phyloP scores from a whole-genome alignment of 2,329 filamentous ascomycete species.

The Passalora sequoiae region DNA sequence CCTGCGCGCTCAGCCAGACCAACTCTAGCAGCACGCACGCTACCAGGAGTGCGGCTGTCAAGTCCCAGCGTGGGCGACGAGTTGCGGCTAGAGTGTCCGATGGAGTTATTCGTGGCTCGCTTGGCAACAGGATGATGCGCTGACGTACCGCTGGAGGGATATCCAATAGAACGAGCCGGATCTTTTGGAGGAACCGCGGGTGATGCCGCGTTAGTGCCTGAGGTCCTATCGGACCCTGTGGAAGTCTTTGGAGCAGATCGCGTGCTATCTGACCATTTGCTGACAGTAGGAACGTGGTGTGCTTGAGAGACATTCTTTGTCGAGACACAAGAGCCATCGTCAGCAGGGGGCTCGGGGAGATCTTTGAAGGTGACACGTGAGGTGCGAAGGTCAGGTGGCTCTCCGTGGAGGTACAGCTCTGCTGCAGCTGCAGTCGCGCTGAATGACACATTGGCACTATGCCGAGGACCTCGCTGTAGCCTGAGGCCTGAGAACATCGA shows the following conservation, averaged over 20 bases:
- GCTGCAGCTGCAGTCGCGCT: neutral
- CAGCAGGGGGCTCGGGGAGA: neutral
- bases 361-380: slow-evolving; percentile 1
- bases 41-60: slow-evolving; percentile 12
- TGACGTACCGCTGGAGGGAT: slow-evolving; percentile 18
- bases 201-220: neutral
- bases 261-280: slow-evolving; percentile 30
- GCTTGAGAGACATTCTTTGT: neutral
- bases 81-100: slow-evolving; percentile 10
- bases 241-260: slow-evolving; percentile 18
- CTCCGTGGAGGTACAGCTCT: neutral
- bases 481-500: neutral
- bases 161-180: slow-evolving; percentile 22
- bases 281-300: slow-evolving; percentile 8
- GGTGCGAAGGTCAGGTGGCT: neutral
- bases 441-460: neutral
- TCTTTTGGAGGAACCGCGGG: slow-evolving; percentile 7
- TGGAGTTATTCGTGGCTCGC: neutral
- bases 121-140: neutral
- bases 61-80: slow-evolving; percentile 23
- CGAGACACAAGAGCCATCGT: neutral
- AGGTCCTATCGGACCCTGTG: neutral
- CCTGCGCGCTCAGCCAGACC: slow-evolving; percentile 8
- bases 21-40: slow-evolving; percentile 12
- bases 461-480: neutral